phyloP scores from a whole-genome alignment of 2,329 filamentous ascomycete genomes.

The Apiospora sp. region DNA sequence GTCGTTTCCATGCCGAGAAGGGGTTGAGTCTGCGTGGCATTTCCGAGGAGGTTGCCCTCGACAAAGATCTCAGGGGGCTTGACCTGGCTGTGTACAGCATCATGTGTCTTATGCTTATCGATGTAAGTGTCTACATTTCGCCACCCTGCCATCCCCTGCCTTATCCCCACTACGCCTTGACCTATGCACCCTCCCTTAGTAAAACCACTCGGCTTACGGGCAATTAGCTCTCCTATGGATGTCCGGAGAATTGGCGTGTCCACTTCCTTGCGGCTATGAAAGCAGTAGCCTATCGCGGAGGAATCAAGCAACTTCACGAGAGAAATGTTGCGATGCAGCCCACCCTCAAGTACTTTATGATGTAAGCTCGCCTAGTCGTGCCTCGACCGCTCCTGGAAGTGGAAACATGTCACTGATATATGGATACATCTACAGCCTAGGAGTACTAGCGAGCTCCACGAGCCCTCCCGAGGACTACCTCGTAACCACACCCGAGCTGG shows the following conservation, averaged over 20 bases:
- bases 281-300: slow-evolving; percentile 42
- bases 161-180: neutral
- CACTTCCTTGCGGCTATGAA: slow-evolving; percentile 41
- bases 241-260: slow-evolving; percentile 38
- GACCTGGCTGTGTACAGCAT: neutral
- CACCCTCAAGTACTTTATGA: slow-evolving; percentile 33
- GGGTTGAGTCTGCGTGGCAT: slow-evolving; percentile 2
- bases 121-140: neutral
- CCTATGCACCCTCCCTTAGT: neutral
- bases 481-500: slow-evolving; percentile 30
- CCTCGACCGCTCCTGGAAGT: neutral
- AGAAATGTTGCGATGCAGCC: neutral
- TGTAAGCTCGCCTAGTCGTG: slow-evolving; percentile 35
- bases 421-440: slow-evolving; percentile 33
- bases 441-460: slow-evolving; percentile 44
- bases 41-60: neutral
- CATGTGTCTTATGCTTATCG: slow-evolving; percentile 11
- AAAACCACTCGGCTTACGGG: no score
- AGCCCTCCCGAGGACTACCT: slow-evolving; percentile 40
- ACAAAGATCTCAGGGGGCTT: neutral
- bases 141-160: neutral
- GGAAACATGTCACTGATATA: neutral
- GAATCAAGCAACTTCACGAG: slow-evolving; percentile 32
- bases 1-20: slow-evolving; percentile 26
- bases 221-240: slow-evolving; percentile 1